A percentile compares a stretch with the other conserved stretches of the same genome.
phyloP scores from a whole-genome alignment of 1,284 basidiomycete genomes.

The Heterobasidion occidentale region DNA sequence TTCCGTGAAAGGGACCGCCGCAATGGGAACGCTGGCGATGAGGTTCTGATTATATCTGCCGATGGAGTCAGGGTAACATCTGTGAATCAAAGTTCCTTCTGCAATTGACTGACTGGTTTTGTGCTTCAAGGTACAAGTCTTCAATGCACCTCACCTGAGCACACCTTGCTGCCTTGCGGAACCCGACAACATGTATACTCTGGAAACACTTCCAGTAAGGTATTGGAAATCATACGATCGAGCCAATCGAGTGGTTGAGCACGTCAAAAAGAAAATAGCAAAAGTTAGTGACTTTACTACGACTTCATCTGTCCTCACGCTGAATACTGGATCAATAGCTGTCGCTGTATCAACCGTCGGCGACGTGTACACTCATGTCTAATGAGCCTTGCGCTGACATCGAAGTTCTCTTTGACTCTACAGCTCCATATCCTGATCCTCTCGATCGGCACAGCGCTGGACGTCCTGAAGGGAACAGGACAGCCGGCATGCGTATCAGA shows the following conservation, averaged over 20 bases:
- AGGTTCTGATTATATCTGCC: slow-evolving; percentile 36
- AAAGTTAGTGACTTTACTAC: slow-evolving; percentile 25
- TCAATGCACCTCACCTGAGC: slow-evolving; percentile 40
- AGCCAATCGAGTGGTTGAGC: slow-evolving; percentile 33
- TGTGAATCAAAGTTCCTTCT: not conserved
- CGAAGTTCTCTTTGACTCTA: slow-evolving; percentile 28
- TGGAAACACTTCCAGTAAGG: slow-evolving; percentile 27
- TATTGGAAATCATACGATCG: slow-evolving; percentile 41
- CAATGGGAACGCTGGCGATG: slow-evolving; percentile 34
- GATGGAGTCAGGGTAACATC: slow-evolving; percentile 25
- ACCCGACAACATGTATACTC: slow-evolving; percentile 25
- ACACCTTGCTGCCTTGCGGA: slow-evolving; percentile 39
- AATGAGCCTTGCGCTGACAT: slow-evolving; percentile 45
- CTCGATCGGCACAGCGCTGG: not conserved
- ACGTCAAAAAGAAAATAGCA: slow-evolving; percentile 43
- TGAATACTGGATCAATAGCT: slow-evolving; percentile 23
- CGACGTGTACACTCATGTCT: slow-evolving; percentile 45
- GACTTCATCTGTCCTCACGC: not conserved
- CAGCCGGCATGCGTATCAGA: slow-evolving; percentile 31
- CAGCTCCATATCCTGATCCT: not conserved
- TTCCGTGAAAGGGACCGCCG: slow-evolving; percentile 46
- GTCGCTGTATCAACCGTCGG: slow-evolving; percentile 29
- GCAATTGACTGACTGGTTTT: not conserved
- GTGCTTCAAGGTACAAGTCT: slow-evolving; percentile 31
- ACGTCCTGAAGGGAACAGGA: not conserved